Evolutionary conservation across 352 stramenopile species (phyloP).

Genomic region (Globisporangium nodosum): DNA sequence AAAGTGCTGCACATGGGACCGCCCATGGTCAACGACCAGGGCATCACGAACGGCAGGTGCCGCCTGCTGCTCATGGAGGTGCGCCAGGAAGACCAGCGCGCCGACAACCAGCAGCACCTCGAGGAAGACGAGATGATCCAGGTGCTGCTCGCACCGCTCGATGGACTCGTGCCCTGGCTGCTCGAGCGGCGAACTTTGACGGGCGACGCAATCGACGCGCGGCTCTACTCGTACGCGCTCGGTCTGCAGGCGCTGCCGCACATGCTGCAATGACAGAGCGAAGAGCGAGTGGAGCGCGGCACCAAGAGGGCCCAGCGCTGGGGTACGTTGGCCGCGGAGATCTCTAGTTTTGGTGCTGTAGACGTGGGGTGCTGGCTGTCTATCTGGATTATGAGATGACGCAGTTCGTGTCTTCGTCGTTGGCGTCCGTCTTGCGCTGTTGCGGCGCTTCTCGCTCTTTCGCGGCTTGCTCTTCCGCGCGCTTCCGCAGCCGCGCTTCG

Average conservation of each 20-base stretch:
- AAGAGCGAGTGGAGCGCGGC: neutral
- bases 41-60: slow-evolving; percentile 70
- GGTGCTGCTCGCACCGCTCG: slow-evolving; percentile 49
- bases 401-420: slow-evolving; percentile 18
- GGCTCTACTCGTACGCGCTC: slow-evolving; percentile 11
- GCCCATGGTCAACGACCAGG: slow-evolving; percentile 79
- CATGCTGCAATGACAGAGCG: neutral
- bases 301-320: no score
- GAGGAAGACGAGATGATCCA: slow-evolving; percentile 72
- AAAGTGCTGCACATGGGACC: slow-evolving; percentile 44
- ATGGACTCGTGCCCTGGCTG: slow-evolving; percentile 64
- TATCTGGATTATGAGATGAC: slow-evolving; percentile 16
- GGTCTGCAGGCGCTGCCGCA: slow-evolving; percentile 9
- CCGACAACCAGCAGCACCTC: slow-evolving; percentile 31
- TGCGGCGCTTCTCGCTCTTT: slow-evolving; percentile 32
- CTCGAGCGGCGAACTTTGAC: neutral
- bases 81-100: slow-evolving; percentile 27
- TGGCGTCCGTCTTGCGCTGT: slow-evolving; percentile 15
- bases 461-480: slow-evolving; percentile 32
- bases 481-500: slow-evolving; percentile 52
- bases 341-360: neutral
- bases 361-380: neutral
- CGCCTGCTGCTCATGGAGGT: slow-evolving; percentile 62
- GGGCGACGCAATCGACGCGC: slow-evolving; percentile 10
- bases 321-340: neutral